Percentiles rank a stretch among this genome's conserved stretches.
phyloP scores from a whole-genome alignment of 2,329 filamentous ascomycete genomes.

The Dothideomycetidae sp. region DNA sequence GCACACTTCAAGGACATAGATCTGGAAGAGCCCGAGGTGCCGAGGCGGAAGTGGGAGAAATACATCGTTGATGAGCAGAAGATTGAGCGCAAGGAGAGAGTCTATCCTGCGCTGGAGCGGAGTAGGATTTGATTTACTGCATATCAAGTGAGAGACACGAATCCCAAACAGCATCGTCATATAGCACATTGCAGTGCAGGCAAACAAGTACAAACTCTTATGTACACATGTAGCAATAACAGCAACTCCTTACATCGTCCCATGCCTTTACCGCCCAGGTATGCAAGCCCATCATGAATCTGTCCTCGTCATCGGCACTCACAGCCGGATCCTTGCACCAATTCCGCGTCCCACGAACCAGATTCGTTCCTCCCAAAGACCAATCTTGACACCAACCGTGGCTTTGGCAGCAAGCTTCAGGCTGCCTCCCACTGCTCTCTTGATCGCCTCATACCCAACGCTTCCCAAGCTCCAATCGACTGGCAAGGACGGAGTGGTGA shows the following conservation, averaged over 20 bases:
- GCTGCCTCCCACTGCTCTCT: conserved; percentile 62
- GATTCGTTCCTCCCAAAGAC: conserved; percentile 57
- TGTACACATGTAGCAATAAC: background rate
- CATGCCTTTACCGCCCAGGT: too few relatives aligned
- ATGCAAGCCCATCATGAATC: too few relatives aligned
- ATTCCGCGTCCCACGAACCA: conserved; percentile 37
- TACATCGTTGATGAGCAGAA: background rate
- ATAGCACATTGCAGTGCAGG: too few relatives aligned
- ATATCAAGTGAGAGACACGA: too few relatives aligned
- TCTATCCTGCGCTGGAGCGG: background rate
- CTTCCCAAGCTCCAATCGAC: conserved; percentile 66
- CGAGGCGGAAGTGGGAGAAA: background rate
- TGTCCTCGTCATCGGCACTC: too few relatives aligned
- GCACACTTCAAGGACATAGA: background rate
- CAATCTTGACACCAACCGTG: conserved; percentile 58
- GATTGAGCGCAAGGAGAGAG: background rate
- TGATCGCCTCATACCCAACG: conserved; percentile 71
- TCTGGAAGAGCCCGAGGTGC: background rate
- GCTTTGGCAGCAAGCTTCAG: conserved; percentile 69
- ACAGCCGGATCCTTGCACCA: conserved; percentile 34
- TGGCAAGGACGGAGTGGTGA: conserved; percentile 60
- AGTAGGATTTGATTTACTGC: background rate
- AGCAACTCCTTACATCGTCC: background rate
- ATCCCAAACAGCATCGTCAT: too few relatives aligned
- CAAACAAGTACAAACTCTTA: too few relatives aligned